Evolutionary conservation across 2,329 filamentous ascomycete genomes (phyloP).

Genomic region (Hortaea sp.): DNA sequence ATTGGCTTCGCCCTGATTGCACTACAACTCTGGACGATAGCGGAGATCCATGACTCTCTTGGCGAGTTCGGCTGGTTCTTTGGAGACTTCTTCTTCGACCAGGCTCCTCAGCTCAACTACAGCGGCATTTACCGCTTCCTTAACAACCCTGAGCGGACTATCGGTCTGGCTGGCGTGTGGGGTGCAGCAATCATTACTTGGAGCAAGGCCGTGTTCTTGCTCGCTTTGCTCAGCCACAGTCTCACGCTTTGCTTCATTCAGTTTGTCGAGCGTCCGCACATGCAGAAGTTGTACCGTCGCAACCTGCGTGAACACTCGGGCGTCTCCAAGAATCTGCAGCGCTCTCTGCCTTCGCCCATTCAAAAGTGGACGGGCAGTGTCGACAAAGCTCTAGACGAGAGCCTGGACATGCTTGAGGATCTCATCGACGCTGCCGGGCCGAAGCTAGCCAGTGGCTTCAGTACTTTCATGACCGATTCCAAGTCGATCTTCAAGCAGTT

Average conservation of each 20-base stretch:
- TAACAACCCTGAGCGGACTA: constrained; percentile 91
- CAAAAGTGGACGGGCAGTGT: constrained; percentile 77
- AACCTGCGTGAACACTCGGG: constrained; percentile 79
- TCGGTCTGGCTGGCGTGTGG: constrained; percentile 92
- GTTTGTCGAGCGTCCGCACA: constrained; percentile 89
- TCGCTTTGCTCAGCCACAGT: constrained; percentile 77
- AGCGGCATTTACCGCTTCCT: constrained; percentile 95
- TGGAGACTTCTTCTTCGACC: constrained; percentile 96
- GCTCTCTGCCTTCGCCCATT: constrained; percentile 73
- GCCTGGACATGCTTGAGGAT: constrained; percentile 81
- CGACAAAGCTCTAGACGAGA: constrained; percentile 77
- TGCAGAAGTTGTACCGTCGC: constrained; percentile 92
- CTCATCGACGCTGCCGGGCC: constrained; percentile 77
- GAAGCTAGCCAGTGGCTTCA: constrained; percentile 76
- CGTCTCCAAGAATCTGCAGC: constrained; percentile 80
- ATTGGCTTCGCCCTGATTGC: constrained; percentile 70
- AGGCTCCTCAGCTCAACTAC: constrained; percentile 80
- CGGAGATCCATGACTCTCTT: constrained; percentile 88
- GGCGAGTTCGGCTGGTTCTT: constrained; percentile 99
- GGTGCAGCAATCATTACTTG: constrained; percentile 88
- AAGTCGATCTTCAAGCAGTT: constrained; percentile 81
- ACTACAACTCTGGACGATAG: constrained; percentile 83
- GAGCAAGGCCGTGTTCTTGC: constrained; percentile 74
- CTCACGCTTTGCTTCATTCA: constrained; percentile 82
- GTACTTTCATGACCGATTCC: constrained; percentile 78